Evolutionary conservation across 352 stramenopile genomes (phyloP), one percentile per base, ranked within the genome.

Genomic region (Aphanomyces stellatus): DNA sequence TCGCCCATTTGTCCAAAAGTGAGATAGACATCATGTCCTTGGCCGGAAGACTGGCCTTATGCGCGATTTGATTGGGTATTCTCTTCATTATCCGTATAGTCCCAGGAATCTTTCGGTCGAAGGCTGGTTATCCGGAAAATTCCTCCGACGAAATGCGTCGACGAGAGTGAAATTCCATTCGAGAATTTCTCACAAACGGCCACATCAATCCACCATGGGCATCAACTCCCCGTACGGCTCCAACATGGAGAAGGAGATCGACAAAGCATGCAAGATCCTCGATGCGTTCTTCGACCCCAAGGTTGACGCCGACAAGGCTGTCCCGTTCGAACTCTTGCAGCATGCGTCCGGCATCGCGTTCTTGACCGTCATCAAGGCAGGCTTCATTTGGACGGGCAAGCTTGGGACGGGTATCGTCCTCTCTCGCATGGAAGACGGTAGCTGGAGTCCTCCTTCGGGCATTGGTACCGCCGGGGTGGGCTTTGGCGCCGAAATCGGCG

Each of bases 221-320:
- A 75, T 95, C 51, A 88, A 95, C 77, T 82, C 87, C 74, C 86
- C 86, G 42, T 93, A 91, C 69, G 78, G 83, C 74, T 93, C 86
- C 35, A 88, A 77, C 15, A 95, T 95, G 86, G 84, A 91, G 68
- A 93, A 93, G 75, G 86, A 95, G 74, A 69, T 93, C 53, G 66
- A 74, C 53, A 95, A 95, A 70, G 84, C 82, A 30, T 76, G 84
- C 37, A 88, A 80, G 63, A 95, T 95, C 66, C 70, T 95, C 69
- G 82, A 93, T 67, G 82, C 81, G 30, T 95, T 91, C 70, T 93
- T 95, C 71, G 71, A 76, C 72, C 91, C 84, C 46, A 83, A 76
- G 2, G 48, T 93, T 1, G 74, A 82, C 49, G 82, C 82, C 37
- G 86, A 95, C 76, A 81, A 75, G 51, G 57, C 87, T 25, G 89